Evolutionary conservation across 345 rosid genomes (phyloP).

Genomic region (Eucalyptus tenuipes): DNA sequence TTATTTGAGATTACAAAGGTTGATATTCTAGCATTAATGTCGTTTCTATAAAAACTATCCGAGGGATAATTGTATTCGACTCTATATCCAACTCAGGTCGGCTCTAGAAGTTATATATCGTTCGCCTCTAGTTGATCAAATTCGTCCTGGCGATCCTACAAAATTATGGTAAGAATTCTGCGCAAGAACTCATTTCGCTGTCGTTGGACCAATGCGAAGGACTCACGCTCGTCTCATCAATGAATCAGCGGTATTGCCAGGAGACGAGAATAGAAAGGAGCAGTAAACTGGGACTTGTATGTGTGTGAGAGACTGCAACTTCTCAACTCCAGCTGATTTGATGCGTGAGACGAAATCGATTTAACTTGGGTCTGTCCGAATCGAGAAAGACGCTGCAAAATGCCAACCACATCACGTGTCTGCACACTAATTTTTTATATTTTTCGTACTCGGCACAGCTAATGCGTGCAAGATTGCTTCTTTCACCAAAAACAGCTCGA

Average conservation of each 20-base stretch:
- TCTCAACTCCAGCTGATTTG: neutral
- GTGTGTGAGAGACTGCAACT: neutral
- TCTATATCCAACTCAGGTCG: neutral
- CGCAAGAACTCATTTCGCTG: neutral
- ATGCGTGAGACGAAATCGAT: neutral
- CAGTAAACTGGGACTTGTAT: neutral
- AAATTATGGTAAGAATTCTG: neutral
- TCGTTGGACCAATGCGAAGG: neutral
- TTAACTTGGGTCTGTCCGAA: neutral
- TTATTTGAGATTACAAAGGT: neutral
- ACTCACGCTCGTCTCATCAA: neutral
- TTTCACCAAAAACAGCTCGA: neutral
- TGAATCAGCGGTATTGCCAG: neutral
- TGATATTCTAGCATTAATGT: neutral
- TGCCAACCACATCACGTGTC: neutral
- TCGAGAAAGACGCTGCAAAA: neutral
- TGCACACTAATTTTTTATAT: neutral
- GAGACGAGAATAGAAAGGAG: neutral
- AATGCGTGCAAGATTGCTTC: neutral
- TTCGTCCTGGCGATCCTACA: neutral
- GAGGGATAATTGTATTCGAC: neutral
- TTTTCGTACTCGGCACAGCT: neutral
- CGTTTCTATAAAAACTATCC: neutral
- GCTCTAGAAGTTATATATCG: neutral
- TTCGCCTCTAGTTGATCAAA: neutral